These are phyloP conservation scores for Penicillium italicum DNA, from an alignment of 2,329 filamentous ascomycete genomes.

Conservation along the genomic window DNA sequence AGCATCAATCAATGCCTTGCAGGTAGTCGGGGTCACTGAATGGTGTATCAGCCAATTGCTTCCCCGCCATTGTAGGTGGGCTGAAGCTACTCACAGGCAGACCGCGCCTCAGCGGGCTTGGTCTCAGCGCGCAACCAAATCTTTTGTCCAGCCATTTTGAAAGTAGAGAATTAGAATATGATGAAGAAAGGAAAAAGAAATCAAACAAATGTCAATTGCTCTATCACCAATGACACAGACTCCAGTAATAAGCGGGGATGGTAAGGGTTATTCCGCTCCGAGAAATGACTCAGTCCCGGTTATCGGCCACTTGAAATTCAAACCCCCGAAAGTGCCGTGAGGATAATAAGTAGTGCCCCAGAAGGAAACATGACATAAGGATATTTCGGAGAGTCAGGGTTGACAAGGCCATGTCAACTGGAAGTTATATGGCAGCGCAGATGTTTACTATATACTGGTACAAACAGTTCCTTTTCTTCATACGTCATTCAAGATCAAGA, in stretches of 20 bases:
- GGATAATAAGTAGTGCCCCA: background rate
- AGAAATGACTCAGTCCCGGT: slow-evolving; percentile 24
- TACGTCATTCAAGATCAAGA: no score
- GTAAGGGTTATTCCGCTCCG: slow-evolving; percentile 34
- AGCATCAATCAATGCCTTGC: slow-evolving; percentile 62
- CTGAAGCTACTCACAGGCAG: slow-evolving; percentile 39
- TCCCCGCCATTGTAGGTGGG: slow-evolving; percentile 3
- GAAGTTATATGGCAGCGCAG: background rate
- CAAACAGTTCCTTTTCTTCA: background rate
- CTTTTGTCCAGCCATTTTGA: slow-evolving; percentile 37
- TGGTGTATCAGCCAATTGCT: slow-evolving; percentile 4
- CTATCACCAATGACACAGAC: slow-evolving; percentile 27
- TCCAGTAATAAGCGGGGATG: slow-evolving; percentile 29
- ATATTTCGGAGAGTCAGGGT: background rate
- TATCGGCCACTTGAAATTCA: slow-evolving; percentile 11
- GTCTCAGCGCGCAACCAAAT: slow-evolving; percentile 58
- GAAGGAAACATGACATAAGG: no score
- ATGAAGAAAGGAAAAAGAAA: slow-evolving; percentile 3
- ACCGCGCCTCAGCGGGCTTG: slow-evolving; percentile 57
- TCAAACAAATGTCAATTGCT: slow-evolving; percentile 9
- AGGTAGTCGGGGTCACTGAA: slow-evolving; percentile 49
- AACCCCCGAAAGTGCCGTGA: background rate
- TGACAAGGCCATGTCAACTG: background rate
- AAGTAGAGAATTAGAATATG: slow-evolving; percentile 1
- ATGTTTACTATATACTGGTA: background rate